Conservation (phyloP, 345 rosid species). For the Ceriops tagal region DNA sequence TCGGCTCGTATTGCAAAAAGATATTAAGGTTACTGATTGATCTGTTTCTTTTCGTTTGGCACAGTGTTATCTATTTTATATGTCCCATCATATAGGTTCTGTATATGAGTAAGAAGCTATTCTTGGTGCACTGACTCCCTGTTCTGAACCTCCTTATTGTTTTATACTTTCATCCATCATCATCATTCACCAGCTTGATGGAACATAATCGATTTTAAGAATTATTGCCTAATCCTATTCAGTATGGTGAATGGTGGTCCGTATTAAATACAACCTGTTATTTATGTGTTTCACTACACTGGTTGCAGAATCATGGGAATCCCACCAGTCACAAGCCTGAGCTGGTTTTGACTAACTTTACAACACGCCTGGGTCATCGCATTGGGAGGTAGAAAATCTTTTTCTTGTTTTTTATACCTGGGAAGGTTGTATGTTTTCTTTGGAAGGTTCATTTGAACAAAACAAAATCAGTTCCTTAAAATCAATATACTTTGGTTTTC, state of each 20-base stretch:
- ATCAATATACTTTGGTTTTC: background rate
- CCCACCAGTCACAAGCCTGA: conserved; percentile 93
- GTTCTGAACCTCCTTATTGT: no score
- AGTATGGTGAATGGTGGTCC: background rate
- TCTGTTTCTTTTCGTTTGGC: background rate
- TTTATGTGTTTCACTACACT: background rate
- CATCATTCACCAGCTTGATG: no score
- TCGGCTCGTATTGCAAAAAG: conserved; percentile 74
- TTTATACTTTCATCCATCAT: no score
- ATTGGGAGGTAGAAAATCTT: conserved; percentile 59
- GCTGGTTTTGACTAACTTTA: conserved; percentile 77
- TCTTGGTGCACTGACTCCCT: no score
- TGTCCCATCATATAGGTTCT: background rate
- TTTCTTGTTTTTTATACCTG: conserved; percentile 3
- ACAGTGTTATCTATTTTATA: background rate
- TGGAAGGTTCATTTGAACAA: background rate
- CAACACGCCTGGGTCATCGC: conserved; percentile 89
- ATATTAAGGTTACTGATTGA: conserved; percentile 61
- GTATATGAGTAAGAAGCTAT: no score
- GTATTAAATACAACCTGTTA: no score
- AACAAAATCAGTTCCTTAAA: background rate
- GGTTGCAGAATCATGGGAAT: conserved; percentile 76
- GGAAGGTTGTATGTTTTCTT: conserved; percentile 1
- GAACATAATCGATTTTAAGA: no score
- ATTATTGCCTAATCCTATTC: no score